Conservation (phyloP, 345 rosid species). For the Euphorbia pulcherrima region DNA sequence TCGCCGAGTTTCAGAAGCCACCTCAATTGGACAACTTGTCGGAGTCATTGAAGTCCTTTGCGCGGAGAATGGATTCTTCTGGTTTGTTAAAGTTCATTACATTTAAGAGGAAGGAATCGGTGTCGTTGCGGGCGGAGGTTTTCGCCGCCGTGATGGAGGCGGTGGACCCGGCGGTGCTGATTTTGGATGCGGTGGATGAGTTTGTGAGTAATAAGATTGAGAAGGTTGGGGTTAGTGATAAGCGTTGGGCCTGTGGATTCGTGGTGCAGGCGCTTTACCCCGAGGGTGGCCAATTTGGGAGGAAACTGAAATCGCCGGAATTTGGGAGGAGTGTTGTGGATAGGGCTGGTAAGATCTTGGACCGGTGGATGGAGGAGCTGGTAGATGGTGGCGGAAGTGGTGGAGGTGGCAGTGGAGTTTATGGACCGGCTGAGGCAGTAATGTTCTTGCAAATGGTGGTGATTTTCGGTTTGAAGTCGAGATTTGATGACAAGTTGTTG, state of each 20-base stretch:
- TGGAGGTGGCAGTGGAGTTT: constrained; percentile 19
- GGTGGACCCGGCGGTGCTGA: constrained; percentile 46
- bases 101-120: constrained; percentile 48
- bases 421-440: constrained; percentile 52
- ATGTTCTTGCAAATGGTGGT: constrained; percentile 52
- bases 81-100: constrained; percentile 35
- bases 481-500: constrained; percentile 43
- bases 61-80: constrained; percentile 43
- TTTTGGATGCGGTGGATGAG: constrained; percentile 54
- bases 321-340: constrained; percentile 36
- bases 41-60: constrained; percentile 32
- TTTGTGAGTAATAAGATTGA: constrained; percentile 33
- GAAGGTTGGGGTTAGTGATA: constrained; percentile 46
- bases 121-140: constrained; percentile 42
- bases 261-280: constrained; percentile 51
- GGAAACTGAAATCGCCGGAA: constrained; percentile 19
- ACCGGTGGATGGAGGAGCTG: constrained; percentile 36
- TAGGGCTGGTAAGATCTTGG: constrained; percentile 34
- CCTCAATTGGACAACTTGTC: constrained; percentile 14
- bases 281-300: constrained; percentile 15
- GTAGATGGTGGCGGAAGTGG: constrained; percentile 13
- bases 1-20: constrained; percentile 31
- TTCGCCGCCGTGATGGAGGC: constrained; percentile 37
- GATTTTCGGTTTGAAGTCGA: constrained; percentile 40
- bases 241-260: constrained; percentile 58